phyloP scores from a whole-genome alignment of 106 monocot genomes.

The Cymbidium sinense region DNA sequence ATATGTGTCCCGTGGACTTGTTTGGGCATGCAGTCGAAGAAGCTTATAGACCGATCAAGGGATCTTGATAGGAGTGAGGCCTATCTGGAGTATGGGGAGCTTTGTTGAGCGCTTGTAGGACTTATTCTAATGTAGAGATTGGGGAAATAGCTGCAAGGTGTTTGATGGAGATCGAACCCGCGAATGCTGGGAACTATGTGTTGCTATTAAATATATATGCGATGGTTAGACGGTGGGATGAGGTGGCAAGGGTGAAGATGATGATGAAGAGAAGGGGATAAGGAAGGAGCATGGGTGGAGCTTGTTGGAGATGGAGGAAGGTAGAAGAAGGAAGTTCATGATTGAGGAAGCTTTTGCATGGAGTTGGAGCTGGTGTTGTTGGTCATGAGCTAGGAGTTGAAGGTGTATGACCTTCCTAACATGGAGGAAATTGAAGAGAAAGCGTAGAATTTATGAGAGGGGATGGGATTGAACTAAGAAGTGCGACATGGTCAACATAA shows the following conservation, averaged over 20 bases:
- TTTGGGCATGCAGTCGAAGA: conserved; percentile 38
- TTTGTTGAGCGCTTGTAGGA: conserved; percentile 33
- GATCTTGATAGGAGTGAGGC: conserved; percentile 9
- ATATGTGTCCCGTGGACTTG: conserved; percentile 36
- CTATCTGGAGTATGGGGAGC: conserved; percentile 29
- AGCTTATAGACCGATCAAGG: conserved; percentile 22
- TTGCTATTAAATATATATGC: conserved; percentile 40
- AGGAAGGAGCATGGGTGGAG: conserved; percentile 39
- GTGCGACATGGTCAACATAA: no score
- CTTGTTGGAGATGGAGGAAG: conserved; percentile 18
- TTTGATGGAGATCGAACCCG: conserved; percentile 34
- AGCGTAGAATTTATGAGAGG: background rate
- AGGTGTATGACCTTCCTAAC: conserved; percentile 8
- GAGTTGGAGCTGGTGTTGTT: conserved; percentile 13
- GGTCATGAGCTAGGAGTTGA: conserved; percentile 25
- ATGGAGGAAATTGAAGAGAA: conserved; percentile 6
- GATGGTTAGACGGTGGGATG: conserved; percentile 17
- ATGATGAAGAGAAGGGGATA: conserved; percentile 28
- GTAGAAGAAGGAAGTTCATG: conserved; percentile 19
- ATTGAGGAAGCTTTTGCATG: conserved; percentile 14
- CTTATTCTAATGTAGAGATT: conserved; percentile 21
- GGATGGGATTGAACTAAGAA: background rate
- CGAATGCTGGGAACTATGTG: conserved; percentile 35
- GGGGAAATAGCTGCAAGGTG: conserved; percentile 18
- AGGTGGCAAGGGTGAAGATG: conserved; percentile 22